Base-by-base conservation (phyloP, 768 basidiomycete genomes). In the Gelatoporia subvermispora region DNA sequence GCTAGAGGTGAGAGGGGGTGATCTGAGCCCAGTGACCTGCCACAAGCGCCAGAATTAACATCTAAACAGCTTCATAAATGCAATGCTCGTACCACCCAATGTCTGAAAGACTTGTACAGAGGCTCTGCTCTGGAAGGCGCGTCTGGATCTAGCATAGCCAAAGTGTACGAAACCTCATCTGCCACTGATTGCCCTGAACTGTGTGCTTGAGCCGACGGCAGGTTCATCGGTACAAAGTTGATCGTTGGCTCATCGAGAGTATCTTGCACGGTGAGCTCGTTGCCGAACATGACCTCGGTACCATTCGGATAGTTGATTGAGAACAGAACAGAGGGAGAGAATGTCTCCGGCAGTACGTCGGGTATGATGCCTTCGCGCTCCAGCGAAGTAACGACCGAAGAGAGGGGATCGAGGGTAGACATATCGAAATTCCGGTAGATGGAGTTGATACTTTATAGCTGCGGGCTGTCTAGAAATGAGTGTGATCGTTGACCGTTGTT, bases 241-340 rank as follows among this genome's bases (percentile, higher is more conserved):
- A 82, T 66, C 3, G 68, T 58, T 3, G 82, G 82, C 49, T 81
- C 81, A 16, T 78, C 71, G 21, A 68, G 57, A 0, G 78, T 76
- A 10, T 72, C 71, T 3, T 56, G 50, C 17, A 57, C 60, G 11
- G 61, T 61, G 25, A 74, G 52, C 22, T 62, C 61, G 51, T 72
- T 73, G 7, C 72, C 72, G 8, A 72, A 57, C 45, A 67, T 49
- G 21, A 64, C 64, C 50, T 76, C 67, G 22, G 61, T 61, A 8
- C 71, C 71, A 28, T 60, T 65, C 1, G 74, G 70, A 64, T 71
- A 78, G 18, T 67, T 58, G 47, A 76, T 47, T 41, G 70, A 70
- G 64, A 79, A 75, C 38, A 74, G 65, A 13, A 73, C 60, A 3
- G 72, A 63, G 1, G 74, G 74, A 1, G 53, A 43, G 56, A 75